Conservation (phyloP, 257 asterid genomes). For the Solanum sparsipilum region DNA sequence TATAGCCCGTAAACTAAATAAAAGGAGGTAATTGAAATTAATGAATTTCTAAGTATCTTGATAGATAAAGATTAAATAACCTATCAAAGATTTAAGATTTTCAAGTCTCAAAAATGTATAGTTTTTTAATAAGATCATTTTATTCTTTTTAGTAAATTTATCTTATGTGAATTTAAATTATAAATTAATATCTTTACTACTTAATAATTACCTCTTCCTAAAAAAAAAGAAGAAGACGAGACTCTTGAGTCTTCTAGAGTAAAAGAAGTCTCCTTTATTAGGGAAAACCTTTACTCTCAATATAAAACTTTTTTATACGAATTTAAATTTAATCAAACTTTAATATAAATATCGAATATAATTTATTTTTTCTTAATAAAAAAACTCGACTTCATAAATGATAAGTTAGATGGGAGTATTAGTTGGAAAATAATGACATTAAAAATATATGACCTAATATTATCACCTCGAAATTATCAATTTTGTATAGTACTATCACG, state of each 20-base stretch:
- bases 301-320: accelerated
- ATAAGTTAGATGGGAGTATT: neutral
- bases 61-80: no score
- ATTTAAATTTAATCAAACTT: no score
- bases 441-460: neutral
- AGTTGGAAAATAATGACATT: neutral
- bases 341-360: neutral
- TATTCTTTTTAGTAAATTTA: no score
- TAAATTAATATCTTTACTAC: no score
- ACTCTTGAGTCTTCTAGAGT: neutral
- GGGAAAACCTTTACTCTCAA: accelerated
- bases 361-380: no score
- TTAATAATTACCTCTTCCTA: no score
- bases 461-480: neutral
- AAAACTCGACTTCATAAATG: no score
- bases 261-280: no score
- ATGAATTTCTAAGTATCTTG: neutral
- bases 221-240: neutral
- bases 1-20: neutral
- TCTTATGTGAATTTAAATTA: no score
- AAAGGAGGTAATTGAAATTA: no score
- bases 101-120: neutral
- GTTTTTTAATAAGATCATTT: no score
- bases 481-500: neutral
- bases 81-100: no score